phyloP scores from a whole-genome alignment of 441 rosid genomes.

The Croton laevigatus region DNA sequence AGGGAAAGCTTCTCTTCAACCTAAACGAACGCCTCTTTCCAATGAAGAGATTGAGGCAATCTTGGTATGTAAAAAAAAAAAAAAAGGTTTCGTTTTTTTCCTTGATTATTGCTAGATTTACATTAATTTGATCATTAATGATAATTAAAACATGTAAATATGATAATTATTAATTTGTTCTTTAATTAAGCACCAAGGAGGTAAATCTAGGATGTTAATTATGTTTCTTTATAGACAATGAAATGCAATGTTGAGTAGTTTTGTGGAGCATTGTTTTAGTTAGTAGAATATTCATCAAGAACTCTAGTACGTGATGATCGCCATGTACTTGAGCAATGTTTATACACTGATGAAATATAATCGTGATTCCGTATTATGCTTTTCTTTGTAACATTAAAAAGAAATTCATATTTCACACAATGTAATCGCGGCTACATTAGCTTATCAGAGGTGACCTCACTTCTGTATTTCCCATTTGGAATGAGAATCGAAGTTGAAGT shows the following conservation, averaged over 20 bases:
- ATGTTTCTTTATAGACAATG: background rate
- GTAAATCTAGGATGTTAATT: background rate
- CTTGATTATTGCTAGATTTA: background rate
- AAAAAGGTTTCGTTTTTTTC: background rate
- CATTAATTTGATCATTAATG: background rate
- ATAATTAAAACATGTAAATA: no score
- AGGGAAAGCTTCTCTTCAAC: slow-evolving; percentile 88
- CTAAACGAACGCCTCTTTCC: slow-evolving; percentile 71
- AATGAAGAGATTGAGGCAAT: slow-evolving; percentile 83
- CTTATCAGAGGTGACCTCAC: no score
- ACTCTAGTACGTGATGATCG: background rate
- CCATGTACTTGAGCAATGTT: no score
- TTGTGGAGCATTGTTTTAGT: background rate
- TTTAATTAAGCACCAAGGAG: background rate
- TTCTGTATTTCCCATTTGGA: background rate
- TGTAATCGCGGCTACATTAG: no score
- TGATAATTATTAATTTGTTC: background rate
- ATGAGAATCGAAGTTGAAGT: background rate
- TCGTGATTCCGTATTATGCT: no score
- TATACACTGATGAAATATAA: no score
- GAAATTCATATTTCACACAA: no score
- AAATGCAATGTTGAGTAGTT: background rate
- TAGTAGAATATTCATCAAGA: background rate
- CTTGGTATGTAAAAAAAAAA: slow-evolving; percentile 42
- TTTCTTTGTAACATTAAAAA: no score